Conservation (phyloP, 2,329 filamentous ascomycete species). For the Calonectria montana region DNA sequence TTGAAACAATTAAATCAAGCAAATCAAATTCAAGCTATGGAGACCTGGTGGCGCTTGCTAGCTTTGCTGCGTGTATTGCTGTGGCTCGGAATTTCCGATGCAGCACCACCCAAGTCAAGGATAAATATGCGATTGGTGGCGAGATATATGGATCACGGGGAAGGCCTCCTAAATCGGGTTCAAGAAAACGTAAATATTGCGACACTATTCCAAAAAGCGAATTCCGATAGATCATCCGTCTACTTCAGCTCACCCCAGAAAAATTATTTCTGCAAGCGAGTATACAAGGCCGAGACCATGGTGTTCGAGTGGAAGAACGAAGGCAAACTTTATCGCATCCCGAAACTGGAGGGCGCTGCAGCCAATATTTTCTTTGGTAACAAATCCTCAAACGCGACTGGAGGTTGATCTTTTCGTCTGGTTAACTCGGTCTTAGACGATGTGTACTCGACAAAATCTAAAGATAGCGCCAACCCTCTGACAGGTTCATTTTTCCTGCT, state of each 20-base stretch:
- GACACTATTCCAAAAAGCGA: background rate
- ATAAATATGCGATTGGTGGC: background rate
- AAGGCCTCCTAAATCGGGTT: too few species aligned
- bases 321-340: conserved; percentile 21
- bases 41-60: background rate
- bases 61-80: background rate
- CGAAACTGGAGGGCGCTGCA: conserved; percentile 19
- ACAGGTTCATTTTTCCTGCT: conserved; percentile 22
- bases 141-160: background rate
- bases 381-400: background rate
- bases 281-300: background rate
- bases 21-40: background rate
- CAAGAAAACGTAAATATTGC: background rate
- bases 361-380: conserved; percentile 16
- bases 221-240: background rate
- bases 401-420: background rate
- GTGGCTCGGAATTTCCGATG: background rate
- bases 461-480: conserved; percentile 6
- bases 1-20: background rate
- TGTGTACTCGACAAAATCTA: background rate
- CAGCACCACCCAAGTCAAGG: background rate
- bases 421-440: background rate
- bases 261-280: background rate
- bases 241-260: background rate
- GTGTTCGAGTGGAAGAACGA: conserved; percentile 21